Percentiles rank a stretch among this genome's conserved stretches.
phyloP scores from a whole-genome alignment of 1,139 yeast species.

The Dujonia santamariae region DNA sequence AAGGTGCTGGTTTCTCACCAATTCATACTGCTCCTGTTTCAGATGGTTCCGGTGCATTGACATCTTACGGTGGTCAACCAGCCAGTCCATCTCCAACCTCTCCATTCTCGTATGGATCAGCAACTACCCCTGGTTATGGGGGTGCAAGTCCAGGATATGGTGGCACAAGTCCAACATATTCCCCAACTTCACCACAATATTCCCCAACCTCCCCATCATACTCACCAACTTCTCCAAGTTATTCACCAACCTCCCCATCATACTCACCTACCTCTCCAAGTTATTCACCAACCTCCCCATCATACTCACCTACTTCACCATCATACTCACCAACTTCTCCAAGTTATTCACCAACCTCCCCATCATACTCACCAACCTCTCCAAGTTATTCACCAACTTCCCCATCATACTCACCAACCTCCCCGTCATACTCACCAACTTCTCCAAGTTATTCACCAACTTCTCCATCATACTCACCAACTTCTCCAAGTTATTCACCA shows the following conservation, averaged over 20 bases:
- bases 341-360: conserved; percentile 68
- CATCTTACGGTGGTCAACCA: conserved; percentile 74
- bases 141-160: conserved; percentile 46
- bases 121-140: conserved; percentile 61
- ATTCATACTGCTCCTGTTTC: conserved; percentile 82
- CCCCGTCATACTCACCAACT: conserved; percentile 62
- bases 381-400: conserved; percentile 56
- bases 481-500: conserved; percentile 58
- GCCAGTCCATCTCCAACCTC: conserved; percentile 58
- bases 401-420: conserved; percentile 58
- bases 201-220: conserved; percentile 75
- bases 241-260: conserved; percentile 72
- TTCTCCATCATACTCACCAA: conserved; percentile 60
- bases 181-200: conserved; percentile 53
- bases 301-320: conserved; percentile 75
- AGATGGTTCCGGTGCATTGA: conserved; percentile 86
- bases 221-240: conserved; percentile 70
- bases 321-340: conserved; percentile 70
- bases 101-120: conserved; percentile 57
- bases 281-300: conserved; percentile 70
- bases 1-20: conserved; percentile 91
- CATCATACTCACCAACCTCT: conserved; percentile 72
- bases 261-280: conserved; percentile 75
- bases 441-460: conserved; percentile 68
- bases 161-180: conserved; percentile 46